Base-by-base conservation (phyloP, 73 alveolate genomes). In the Paramecium caudatum region DNA sequence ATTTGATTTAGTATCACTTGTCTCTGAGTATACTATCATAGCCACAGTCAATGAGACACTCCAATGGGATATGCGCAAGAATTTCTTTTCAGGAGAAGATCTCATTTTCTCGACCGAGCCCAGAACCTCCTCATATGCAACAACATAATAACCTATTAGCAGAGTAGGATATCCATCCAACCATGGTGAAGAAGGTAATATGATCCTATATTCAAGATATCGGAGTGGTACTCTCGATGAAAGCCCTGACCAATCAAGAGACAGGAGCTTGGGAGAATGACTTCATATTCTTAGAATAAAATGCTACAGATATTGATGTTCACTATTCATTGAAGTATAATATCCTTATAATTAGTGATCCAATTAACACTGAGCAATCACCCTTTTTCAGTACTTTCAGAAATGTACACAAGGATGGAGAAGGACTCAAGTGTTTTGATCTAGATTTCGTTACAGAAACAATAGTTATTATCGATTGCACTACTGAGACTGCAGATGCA, bases 211-310 rank as follows among this genome's bases (percentile, higher is more conserved):
- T 2, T 65, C 7, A 4, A 65, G 83, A 65, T 13, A 36, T 65
- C 9, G 83, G 50, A 30, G 15, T 32, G 5, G 39, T 65, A 34
- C 30, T 30, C 0, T 17, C 83, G 19, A 4, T 65, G 1, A 65
- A 65, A 21, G 50, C 83, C 2, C 3, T 34, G 39, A 17, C 19
- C 10, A 33, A 33, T 4, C 34, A 65, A n/a, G 83, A 30, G n/a
- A 65, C 47, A 30, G 39, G 83, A 65, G 83, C 49, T 1, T 65
- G 83, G 83, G 17, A 32, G 49, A 65, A 65, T 65, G 49, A 65
- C 6, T 65, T 65, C 32, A 65, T 65, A 10, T 65, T 65, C 16
- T 13, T 65, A 15, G 83, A 65, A 10, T 65, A 65, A 65, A 36
- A 65, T 65, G 55, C 32, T 32, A 65, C 83, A 65, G 47, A 30